These are phyloP conservation scores for Colletotrichum plurivorum DNA, from an alignment of 2,329 filamentous ascomycete genomes.

Conservation along the genomic window DNA sequence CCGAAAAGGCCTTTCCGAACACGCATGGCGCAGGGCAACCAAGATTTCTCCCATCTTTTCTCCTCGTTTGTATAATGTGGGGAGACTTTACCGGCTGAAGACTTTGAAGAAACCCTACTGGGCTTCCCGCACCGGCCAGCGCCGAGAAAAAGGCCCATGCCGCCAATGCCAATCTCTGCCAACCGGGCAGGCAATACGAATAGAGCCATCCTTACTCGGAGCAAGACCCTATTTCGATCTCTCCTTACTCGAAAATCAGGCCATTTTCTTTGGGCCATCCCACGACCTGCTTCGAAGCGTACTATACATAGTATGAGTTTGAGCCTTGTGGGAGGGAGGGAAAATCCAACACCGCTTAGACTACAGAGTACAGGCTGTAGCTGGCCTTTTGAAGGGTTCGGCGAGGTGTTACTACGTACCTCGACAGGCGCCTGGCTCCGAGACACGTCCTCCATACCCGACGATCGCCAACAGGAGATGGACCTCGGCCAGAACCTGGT, in stretches of 20 bases:
- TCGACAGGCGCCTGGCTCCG: slow-evolving; percentile 1
- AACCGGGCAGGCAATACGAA: slow-evolving; percentile 3
- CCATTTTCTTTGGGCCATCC: slow-evolving; percentile 8
- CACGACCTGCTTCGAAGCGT: background rate
- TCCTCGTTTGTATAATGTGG: slow-evolving; percentile 9
- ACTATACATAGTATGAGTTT: background rate
- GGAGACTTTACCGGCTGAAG: slow-evolving; percentile 8
- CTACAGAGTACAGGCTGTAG: background rate
- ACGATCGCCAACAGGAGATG: background rate
- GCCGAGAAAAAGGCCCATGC: background rate
- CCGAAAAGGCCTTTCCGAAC: slow-evolving; percentile 9
- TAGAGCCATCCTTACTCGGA: slow-evolving; percentile 21
- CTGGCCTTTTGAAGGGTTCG: background rate
- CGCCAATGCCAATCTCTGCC: slow-evolving; percentile 15
- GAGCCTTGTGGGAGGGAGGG: background rate
- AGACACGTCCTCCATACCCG: slow-evolving; percentile 12
- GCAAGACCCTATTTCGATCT: background rate
- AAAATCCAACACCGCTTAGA: background rate
- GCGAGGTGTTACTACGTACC: background rate
- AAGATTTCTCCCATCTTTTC: slow-evolving; percentile 14
- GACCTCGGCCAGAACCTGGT: slow-evolving; percentile 3
- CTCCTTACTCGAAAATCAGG: slow-evolving; percentile 23
- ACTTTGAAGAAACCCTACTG: slow-evolving; percentile 16
- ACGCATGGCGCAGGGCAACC: slow-evolving; percentile 5
- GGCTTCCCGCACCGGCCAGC: background rate